Conservation (phyloP, 495 filamentous ascomycete species). For the Aspergillus cristatus region DNA sequence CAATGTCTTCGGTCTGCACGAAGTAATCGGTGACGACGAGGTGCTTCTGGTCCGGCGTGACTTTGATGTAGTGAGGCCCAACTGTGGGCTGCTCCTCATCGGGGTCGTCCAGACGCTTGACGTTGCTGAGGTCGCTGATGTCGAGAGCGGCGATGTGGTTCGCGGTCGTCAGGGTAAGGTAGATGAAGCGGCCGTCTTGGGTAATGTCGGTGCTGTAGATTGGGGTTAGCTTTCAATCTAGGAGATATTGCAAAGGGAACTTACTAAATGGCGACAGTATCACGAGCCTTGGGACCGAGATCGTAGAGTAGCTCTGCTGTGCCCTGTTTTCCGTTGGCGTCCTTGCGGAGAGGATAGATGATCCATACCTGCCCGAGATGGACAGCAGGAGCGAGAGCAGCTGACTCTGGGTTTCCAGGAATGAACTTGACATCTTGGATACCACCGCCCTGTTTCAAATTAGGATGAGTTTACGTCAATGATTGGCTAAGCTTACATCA, state of each 20-base stretch:
- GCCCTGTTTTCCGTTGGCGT: slow-evolving; percentile 45
- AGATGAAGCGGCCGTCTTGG: slow-evolving; percentile 48
- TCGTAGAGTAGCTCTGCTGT: slow-evolving; percentile 49
- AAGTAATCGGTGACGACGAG: slow-evolving; percentile 57
- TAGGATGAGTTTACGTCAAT: not conserved
- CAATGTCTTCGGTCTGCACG: slow-evolving; percentile 53
- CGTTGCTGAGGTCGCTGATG: slow-evolving; percentile 50
- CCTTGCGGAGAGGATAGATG: slow-evolving; percentile 51
- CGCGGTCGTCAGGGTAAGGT: slow-evolving; percentile 52
- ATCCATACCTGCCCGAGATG: slow-evolving; percentile 56
- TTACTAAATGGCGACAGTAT: slow-evolving; percentile 50
- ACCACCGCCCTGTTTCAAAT: slow-evolving; percentile 35
- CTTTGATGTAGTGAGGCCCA: slow-evolving; percentile 56
- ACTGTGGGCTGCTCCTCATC: slow-evolving; percentile 48
- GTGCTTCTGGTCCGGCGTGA: slow-evolving; percentile 56
- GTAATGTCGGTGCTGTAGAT: slow-evolving; percentile 44
- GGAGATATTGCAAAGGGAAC: slow-evolving; percentile 1
- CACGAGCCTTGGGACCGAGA: slow-evolving; percentile 45
- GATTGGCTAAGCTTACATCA: slow-evolving; percentile 25
- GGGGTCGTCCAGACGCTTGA: slow-evolving; percentile 52
- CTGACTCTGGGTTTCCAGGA: slow-evolving; percentile 48
- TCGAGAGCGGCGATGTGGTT: slow-evolving; percentile 58
- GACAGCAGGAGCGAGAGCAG: slow-evolving; percentile 53
- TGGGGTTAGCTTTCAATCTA: slow-evolving; percentile 1
- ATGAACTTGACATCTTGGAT: slow-evolving; percentile 62